Conservation (phyloP, 2,329 filamentous ascomycete species). For the Arthrocladium fulminans region DNA sequence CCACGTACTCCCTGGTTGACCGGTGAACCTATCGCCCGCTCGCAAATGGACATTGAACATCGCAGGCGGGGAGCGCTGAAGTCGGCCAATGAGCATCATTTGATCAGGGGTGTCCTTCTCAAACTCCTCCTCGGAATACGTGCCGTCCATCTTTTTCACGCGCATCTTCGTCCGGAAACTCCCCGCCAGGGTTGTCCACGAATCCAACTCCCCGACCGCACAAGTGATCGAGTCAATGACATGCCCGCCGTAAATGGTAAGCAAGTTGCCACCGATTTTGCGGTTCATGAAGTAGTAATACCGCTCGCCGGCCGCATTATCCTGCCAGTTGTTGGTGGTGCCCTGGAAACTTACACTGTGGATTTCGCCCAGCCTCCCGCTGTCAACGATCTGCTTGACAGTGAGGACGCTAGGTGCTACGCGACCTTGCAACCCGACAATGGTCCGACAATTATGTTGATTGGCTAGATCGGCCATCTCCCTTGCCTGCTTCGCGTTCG, state of each 20-base stretch:
- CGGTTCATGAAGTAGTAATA: constrained; percentile 44
- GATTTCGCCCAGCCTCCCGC: constrained; percentile 44
- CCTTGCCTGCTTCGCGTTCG: constrained; percentile 33
- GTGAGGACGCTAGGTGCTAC: constrained; percentile 38
- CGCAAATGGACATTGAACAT: constrained; percentile 20
- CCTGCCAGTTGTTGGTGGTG: constrained; percentile 29
- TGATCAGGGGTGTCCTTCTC: constrained; percentile 23
- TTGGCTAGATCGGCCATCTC: constrained; percentile 34
- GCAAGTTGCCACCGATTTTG: constrained; percentile 36
- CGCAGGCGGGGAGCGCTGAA: constrained; percentile 15
- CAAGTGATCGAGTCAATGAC: constrained; percentile 20
- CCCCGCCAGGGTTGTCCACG: constrained; percentile 17
- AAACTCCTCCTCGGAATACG: constrained; percentile 17
- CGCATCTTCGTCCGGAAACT: constrained; percentile 19
- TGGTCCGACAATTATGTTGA: constrained; percentile 29
- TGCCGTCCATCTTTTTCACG: constrained; percentile 17
- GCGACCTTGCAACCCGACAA: constrained; percentile 47
- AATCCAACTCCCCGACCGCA: constrained; percentile 20
- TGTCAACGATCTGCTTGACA: constrained; percentile 37
- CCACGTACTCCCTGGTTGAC: constrained; percentile 21
- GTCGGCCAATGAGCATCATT: constrained; percentile 22
- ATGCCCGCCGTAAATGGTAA: constrained; percentile 33
- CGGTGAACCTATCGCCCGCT: constrained; percentile 21
- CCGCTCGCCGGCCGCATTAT: constrained; percentile 22
- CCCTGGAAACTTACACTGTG: constrained; percentile 42